Conservation (phyloP, 768 basidiomycete genomes). For the Auriscalpium orientale region DNA sequence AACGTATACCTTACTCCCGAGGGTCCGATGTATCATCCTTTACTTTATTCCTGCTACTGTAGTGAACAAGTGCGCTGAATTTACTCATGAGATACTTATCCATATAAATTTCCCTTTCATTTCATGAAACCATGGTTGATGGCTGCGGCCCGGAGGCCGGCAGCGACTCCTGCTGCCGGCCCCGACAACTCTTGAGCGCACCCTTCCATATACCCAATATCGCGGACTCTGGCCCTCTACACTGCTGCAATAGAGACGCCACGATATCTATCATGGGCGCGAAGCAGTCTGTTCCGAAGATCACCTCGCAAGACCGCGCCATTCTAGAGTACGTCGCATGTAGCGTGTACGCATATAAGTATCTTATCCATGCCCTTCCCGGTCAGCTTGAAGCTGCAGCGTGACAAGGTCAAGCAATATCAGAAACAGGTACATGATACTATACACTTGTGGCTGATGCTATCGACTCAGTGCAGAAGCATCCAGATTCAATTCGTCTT, state of each 20-base stretch:
- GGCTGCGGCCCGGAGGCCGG: too few relatives aligned
- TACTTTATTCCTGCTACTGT: too few relatives aligned
- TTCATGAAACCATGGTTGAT: too few relatives aligned
- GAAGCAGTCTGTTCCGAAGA: slow-evolving; percentile 73
- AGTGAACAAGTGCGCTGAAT: too few relatives aligned
- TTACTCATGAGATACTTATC: too few relatives aligned
- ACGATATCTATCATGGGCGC: slow-evolving; percentile 43
- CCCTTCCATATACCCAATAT: too few relatives aligned
- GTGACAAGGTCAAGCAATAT: slow-evolving; percentile 93
- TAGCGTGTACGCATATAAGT: slow-evolving; percentile 5
- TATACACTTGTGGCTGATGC: neutral
- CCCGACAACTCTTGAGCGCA: too few relatives aligned
- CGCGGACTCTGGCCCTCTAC: too few relatives aligned
- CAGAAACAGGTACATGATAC: slow-evolving; percentile 70
- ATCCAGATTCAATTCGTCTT: slow-evolving; percentile 78
- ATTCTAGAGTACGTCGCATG: slow-evolving; percentile 76
- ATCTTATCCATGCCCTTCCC: slow-evolving; percentile 16
- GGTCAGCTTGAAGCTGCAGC: slow-evolving; percentile 82
- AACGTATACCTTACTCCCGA: too few relatives aligned
- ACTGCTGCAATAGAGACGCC: neutral
- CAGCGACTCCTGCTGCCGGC: too few relatives aligned
- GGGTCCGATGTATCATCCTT: too few relatives aligned
- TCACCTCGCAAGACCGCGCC: slow-evolving; percentile 90
- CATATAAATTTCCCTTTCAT: too few relatives aligned
- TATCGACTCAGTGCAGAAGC: neutral